These are phyloP conservation scores for Peronospora farinosa DNA, from an alignment of 352 stramenopile genomes.

Conservation along the genomic window DNA sequence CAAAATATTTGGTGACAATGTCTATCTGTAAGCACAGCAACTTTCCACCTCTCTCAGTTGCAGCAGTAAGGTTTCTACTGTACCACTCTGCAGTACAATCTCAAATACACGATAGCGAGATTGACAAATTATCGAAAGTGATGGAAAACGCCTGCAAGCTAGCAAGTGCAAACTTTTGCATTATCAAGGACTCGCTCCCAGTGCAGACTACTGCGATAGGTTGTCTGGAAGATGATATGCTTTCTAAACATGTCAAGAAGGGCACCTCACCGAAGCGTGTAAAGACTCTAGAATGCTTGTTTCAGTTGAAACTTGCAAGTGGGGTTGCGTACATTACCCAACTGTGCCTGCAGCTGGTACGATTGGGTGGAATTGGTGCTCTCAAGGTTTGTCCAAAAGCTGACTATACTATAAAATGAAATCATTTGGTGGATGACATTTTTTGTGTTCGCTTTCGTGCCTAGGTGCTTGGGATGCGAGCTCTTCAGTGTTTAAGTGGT, in stretches of 20 bases:
- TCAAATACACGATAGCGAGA: constrained; percentile 25
- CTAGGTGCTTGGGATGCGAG: constrained; percentile 22
- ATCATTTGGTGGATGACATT: neutral
- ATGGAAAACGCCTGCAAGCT: constrained; percentile 30
- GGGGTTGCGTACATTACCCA: constrained; percentile 22
- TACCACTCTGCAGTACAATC: constrained; percentile 35
- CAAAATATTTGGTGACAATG: constrained; percentile 34
- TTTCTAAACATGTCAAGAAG: constrained; percentile 17
- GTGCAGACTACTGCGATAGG: constrained; percentile 14
- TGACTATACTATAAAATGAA: neutral
- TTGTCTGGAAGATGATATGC: constrained; percentile 29
- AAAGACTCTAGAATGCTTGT: constrained; percentile 34
- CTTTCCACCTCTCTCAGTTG: constrained; percentile 29
- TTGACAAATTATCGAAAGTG: constrained; percentile 29
- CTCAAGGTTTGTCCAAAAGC: constrained; percentile 34
- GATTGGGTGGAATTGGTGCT: constrained; percentile 29
- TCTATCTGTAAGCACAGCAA: constrained; percentile 17
- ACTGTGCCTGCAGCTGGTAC: constrained; percentile 34
- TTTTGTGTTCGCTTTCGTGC: neutral
- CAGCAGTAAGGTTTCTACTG: constrained; percentile 34
- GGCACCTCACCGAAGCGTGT: constrained; percentile 16
- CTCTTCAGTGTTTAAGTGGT: constrained; percentile 18
- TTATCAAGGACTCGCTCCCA: constrained; percentile 3
- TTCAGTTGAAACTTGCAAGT: constrained; percentile 25
- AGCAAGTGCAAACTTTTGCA: constrained; percentile 24